Conservation (phyloP, 2,329 filamentous ascomycete genomes). For the Bipolaris sorokiniana region DNA sequence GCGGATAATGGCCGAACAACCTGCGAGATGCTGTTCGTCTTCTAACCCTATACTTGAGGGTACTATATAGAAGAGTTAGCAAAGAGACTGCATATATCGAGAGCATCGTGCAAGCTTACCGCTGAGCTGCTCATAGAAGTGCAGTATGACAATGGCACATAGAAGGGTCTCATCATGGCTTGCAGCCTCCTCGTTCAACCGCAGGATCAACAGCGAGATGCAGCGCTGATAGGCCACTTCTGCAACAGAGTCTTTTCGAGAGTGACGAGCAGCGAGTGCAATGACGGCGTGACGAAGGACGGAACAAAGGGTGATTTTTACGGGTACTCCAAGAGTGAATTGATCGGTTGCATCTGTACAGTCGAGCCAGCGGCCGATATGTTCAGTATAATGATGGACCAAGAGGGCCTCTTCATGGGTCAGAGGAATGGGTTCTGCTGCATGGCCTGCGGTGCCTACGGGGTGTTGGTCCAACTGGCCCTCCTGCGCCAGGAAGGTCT, state of each 20-base stretch:
- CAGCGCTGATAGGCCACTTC: constrained; percentile 38
- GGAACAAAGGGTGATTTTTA: constrained; percentile 35
- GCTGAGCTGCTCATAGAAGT: constrained; percentile 43
- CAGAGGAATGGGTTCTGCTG: constrained; percentile 18
- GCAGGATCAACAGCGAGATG: constrained; percentile 39
- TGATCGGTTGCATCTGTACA: constrained; percentile 40
- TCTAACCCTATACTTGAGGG: constrained; percentile 37
- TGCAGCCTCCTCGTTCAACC: constrained; percentile 32
- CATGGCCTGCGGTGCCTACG: constrained; percentile 5
- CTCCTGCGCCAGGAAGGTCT: constrained; percentile 16
- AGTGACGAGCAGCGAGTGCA: constrained; percentile 39
- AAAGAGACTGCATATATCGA: background rate
- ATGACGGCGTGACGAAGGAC: constrained; percentile 40
- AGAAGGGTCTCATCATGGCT: constrained; percentile 39
- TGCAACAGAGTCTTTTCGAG: constrained; percentile 26
- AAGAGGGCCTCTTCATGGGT: constrained; percentile 34
- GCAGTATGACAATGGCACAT: constrained; percentile 42
- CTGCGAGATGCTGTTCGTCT: constrained; percentile 38
- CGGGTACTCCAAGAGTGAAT: constrained; percentile 39
- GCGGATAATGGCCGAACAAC: constrained; percentile 40
- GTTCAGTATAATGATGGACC: constrained; percentile 39
- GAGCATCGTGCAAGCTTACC: constrained; percentile 17
- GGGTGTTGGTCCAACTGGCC: background rate
- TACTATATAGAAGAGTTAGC: constrained; percentile 23
- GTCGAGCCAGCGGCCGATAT: constrained; percentile 43